Base-by-base conservation (phyloP, 768 basidiomycete genomes). In the Chlorophyllum brunneum region DNA sequence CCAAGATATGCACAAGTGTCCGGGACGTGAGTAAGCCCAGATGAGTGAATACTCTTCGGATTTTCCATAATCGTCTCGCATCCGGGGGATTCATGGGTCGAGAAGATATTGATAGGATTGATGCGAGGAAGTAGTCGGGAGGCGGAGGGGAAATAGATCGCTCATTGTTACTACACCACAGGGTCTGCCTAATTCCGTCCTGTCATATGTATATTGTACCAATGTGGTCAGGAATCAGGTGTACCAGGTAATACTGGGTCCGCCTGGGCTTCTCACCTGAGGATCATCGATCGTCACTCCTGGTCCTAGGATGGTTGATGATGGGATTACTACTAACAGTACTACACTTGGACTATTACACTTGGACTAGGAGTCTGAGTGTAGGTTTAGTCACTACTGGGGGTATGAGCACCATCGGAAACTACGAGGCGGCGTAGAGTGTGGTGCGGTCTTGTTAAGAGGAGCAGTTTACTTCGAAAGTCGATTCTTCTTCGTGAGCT, bases 351-450 rank as follows among this genome's bases (percentile, higher is more conserved):
- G n/a, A n/a, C n/a, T n/a, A n/a, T n/a, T n/a, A n/a, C n/a, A n/a
- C n/a, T n/a, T n/a, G n/a, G n/a, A n/a, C n/a, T n/a, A n/a, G n/a
- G n/a, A n/a, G n/a, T n/a, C n/a, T n/a, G n/a, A n/a, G 38, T 18
- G 24, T 40, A n/a, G 20, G n/a, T 15, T 15, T 27, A 9, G 38
- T 26, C 7, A 20, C n/a, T 30, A 31, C 29, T 50, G 27, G 15
- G 38, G 48, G 29, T 39, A 30, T n/a, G 27, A 22, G 38, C 15
- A 26, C 15, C 18, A 4, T 40, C 27, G 48, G 48, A 15, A 40
- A 49, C 18, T 49, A n/a, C n/a, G n/a, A 50, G 48, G 48, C 48
- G 48, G 38, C 16, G 38, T 22, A 22, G 44, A n/a, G 18, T 22
- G 48, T n/a, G 24, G 23, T 22, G 48, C 16, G n/a, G 11, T 18